Evolutionary conservation across 2,329 filamentous ascomycete species (phyloP), one percentile per base, ranked within the genome.

Genomic region (Tolypocladium tundrense): DNA sequence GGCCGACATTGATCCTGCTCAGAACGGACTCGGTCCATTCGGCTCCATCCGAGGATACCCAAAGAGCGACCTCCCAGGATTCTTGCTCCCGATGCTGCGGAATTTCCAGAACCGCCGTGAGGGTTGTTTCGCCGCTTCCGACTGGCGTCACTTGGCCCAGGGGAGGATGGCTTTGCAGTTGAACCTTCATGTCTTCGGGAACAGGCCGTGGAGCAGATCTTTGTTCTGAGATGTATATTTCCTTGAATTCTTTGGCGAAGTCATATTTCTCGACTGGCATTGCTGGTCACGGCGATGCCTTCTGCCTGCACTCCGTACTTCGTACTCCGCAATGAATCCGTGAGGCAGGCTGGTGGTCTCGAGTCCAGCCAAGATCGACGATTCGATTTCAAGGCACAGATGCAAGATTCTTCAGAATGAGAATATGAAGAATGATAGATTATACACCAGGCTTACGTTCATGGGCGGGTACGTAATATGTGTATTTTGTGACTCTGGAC

Each of bases 61-160:
- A 96, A 9, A 95, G 72, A 19, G 83, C 82, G 39, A 91, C 82
- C 64, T 94, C 81, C 87, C 89, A 94, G 24, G 77, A 66, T 60
- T 83, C 75, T 19, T 81, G 73, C 9, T 77, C 76, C 53, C 80
- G 79, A 41, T 75, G 76, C 27, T 70, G 71, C 45, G 83, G 82
- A 48, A 87, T 82, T 64, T 92, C 86, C 39, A 96, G 77, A 14
- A 92, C 72, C 8, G 88, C 86, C 0, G 82, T 86, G 63, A 97
- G 87, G 1, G 70, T 68, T 43, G 88, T 75, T 66, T 79, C 63
- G 2, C 67, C 66, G 24, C 69, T 67, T 33, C 76, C 71, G 24
- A 89, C 67, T 54, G 82, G 78, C 1, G 90, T 91, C 31, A 88
- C 80, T 68, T 92, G 88, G 2, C 87, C 90, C 55, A 96, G 72